Evolutionary conservation across 179 eudicot species (phyloP).

Genomic region (Pouteria campechiana): DNA sequence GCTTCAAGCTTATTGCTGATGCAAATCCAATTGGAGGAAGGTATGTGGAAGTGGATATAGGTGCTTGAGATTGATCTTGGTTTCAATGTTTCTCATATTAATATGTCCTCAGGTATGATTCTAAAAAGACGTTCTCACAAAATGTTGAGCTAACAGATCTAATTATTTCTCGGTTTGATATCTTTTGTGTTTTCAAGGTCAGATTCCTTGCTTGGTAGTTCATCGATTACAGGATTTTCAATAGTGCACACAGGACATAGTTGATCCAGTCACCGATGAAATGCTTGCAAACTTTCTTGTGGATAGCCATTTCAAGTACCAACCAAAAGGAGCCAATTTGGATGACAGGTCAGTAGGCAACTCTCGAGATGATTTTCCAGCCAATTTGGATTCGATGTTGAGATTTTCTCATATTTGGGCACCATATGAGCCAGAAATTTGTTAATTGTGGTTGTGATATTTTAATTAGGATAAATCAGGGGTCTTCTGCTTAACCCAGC

Average conservation of each 20-base stretch:
- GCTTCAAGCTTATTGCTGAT: conserved; percentile 93
- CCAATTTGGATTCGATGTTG: conserved; percentile 9
- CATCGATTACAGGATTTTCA: not conserved
- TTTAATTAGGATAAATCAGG: no score
- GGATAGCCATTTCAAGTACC: conserved; percentile 90
- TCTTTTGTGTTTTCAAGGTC: conserved; percentile 97
- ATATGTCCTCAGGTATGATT: conserved; percentile 94
- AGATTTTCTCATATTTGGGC: no score
- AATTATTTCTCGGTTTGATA: conserved; percentile 87
- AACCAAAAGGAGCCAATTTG: conserved; percentile 53
- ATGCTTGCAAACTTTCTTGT: conserved; percentile 96
- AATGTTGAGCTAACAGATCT: conserved; percentile 97
- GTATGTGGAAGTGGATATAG: no score
- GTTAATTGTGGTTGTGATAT: no score
- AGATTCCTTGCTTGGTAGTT: conserved; percentile 2
- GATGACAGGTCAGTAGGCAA: conserved; percentile 35
- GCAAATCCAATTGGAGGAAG: conserved; percentile 99
- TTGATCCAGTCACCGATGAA: conserved; percentile 88
- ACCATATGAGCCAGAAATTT: no score
- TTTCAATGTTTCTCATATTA: no score
- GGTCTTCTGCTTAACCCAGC: no score
- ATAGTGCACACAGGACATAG: conserved; percentile 54
- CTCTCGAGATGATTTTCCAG: conserved; percentile 49
- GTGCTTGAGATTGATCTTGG: no score
- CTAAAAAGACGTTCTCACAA: conserved; percentile 82